Evolutionary conservation across 306 rosid genomes (phyloP).

Genomic region (Fragaria iinumae): DNA sequence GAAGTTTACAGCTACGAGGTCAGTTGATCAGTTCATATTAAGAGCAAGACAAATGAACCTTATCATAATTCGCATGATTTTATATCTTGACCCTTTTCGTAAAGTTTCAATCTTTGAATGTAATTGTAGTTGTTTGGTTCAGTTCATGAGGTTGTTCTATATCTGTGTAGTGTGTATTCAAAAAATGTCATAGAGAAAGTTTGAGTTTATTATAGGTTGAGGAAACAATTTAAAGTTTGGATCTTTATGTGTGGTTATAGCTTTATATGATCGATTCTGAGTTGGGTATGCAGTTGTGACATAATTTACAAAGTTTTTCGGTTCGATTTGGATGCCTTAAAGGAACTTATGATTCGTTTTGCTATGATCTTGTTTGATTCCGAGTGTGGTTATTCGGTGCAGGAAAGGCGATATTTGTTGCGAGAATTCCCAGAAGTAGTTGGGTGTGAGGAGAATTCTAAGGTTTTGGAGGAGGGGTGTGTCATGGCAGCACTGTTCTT

Average conservation of each 20-base stretch:
- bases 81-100: too few species aligned
- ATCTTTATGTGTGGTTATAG: not conserved
- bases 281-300: not conserved
- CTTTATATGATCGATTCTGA: not conserved
- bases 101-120: too few species aligned
- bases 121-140: too few species aligned
- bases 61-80: too few species aligned
- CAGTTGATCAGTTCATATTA: too few species aligned
- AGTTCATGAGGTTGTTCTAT: too few species aligned
- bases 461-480: conserved; percentile 83
- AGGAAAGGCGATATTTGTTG: conserved; percentile 84
- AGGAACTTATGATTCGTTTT: not conserved
- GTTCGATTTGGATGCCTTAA: not conserved
- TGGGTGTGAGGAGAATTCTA: conserved; percentile 41
- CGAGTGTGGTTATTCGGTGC: conserved; percentile 9
- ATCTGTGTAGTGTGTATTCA: too few species aligned
- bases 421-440: conserved; percentile 79
- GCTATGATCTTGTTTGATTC: not conserved
- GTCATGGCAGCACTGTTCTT: conserved; percentile 83
- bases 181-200: not conserved
- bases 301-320: not conserved
- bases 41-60: too few species aligned
- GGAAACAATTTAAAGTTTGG: not conserved
- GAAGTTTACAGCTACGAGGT: not conserved
- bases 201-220: not conserved